These are phyloP conservation scores for Flaveria ramosissima DNA, from an alignment of 129 eudicot genomes.

Conservation along the genomic window DNA sequence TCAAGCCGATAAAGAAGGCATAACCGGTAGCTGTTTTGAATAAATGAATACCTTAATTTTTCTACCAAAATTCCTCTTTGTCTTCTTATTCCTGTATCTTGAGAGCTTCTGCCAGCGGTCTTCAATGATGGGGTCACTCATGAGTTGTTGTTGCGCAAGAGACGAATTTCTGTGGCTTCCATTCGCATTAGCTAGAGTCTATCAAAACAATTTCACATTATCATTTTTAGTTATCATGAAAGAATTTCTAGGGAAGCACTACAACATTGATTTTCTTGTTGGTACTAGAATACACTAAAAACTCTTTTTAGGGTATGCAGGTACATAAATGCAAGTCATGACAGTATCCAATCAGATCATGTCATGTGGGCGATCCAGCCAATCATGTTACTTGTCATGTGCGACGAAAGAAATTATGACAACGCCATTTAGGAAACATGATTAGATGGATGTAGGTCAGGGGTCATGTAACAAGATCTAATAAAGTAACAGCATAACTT, in stretches of 20 bases:
- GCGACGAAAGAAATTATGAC: no score
- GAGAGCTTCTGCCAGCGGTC: slow-evolving; percentile 86
- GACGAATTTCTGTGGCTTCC: slow-evolving; percentile 21
- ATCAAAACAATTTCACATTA: slow-evolving; percentile 21
- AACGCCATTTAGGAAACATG: no score
- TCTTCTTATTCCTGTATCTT: slow-evolving; percentile 86
- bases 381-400: no score
- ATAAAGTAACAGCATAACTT: no score
- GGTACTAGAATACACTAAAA: no score
- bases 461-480: no score
- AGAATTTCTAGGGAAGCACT: neutral
- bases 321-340: no score
- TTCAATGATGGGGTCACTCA: slow-evolving; percentile 32
- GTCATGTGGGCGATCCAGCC: no score
- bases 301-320: no score
- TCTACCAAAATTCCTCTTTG: slow-evolving; percentile 87
- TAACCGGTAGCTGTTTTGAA: neutral
- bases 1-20: neutral
- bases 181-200: slow-evolving; percentile 30
- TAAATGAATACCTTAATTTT: slow-evolving; percentile 71
- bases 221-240: neutral
- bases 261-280: neutral
- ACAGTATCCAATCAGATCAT: no score
- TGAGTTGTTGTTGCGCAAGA: slow-evolving; percentile 22
- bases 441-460: no score